phyloP scores from a whole-genome alignment of 129 eudicot genomes.

The Chrysanthemum makinoi region DNA sequence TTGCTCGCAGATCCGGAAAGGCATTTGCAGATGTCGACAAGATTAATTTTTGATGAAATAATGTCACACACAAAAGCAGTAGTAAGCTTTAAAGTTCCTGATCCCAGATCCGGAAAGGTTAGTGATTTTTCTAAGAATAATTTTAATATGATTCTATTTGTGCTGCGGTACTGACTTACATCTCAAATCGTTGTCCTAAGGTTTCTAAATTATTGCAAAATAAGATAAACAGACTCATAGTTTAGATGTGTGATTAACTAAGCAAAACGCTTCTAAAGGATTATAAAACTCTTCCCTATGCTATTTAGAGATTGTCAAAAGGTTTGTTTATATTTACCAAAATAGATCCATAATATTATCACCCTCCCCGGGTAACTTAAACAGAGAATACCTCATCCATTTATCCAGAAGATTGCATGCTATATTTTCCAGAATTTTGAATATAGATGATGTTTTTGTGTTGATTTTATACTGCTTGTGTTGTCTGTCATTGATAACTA shows the following conservation, averaged over 20 bases:
- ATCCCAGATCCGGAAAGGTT: constrained; percentile 95
- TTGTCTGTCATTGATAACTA: too few relatives aligned
- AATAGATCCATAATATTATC: too few relatives aligned
- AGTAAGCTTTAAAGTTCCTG: constrained; percentile 83
- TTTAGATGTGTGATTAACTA: background rate
- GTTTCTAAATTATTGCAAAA: too few relatives aligned
- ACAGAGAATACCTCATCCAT: too few relatives aligned
- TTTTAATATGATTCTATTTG: background rate
- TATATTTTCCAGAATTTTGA: background rate
- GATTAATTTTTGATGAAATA: constrained; percentile 58
- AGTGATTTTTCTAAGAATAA: background rate
- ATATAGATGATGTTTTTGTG: background rate
- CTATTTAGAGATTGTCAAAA: too few relatives aligned
- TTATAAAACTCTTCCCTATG: too few relatives aligned
- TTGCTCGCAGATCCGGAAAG: too few relatives aligned
- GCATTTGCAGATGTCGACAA: constrained; percentile 63
- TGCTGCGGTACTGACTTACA: background rate
- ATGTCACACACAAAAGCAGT: constrained; percentile 63
- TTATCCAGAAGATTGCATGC: background rate
- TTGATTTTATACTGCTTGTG: too few relatives aligned
- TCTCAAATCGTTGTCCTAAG: background rate
- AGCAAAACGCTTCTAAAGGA: too few relatives aligned
- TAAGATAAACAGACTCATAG: too few relatives aligned
- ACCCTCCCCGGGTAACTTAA: too few relatives aligned
- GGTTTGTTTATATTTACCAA: too few relatives aligned